A percentile compares a stretch with the other conserved stretches of the same genome.
Conservation (phyloP, 148 eudicot species). For the Suaeda aralocaspica region DNA sequence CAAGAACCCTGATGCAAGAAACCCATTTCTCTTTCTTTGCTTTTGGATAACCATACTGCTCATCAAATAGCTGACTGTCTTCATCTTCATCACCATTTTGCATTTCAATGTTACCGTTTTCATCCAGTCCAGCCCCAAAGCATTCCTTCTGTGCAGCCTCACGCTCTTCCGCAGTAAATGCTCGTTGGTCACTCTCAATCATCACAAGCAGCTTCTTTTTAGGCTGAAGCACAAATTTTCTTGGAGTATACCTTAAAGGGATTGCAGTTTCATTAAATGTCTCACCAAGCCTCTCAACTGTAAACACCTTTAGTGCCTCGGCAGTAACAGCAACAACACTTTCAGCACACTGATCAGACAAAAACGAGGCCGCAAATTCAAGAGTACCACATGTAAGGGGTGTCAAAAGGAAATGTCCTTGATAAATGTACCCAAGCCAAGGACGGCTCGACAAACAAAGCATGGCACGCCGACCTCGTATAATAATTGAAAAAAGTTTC, state of each 20-base stretch:
- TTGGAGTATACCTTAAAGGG: slow-evolving; percentile 90
- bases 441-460: slow-evolving; percentile 97
- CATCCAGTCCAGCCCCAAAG: slow-evolving; percentile 78
- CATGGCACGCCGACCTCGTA: slow-evolving; percentile 91
- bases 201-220: slow-evolving; percentile 68
- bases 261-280: slow-evolving; percentile 87
- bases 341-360: slow-evolving; percentile 98
- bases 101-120: slow-evolving; percentile 74
- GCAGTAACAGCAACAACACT: slow-evolving; percentile 99
- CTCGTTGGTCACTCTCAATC: slow-evolving; percentile 97
- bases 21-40: slow-evolving; percentile 91
- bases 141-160: slow-evolving; percentile 80
- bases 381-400: slow-evolving; percentile 90
- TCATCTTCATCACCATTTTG: slow-evolving; percentile 86
- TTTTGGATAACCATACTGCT: slow-evolving; percentile 94
- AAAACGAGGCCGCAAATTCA: slow-evolving; percentile 94
- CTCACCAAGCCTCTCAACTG: slow-evolving; percentile 94
- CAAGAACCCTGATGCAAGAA: slow-evolving; percentile 94
- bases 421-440: slow-evolving; percentile 98
- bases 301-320: slow-evolving; percentile 82
- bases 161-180: slow-evolving; percentile 85
- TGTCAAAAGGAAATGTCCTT: slow-evolving; percentile 90
- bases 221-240: slow-evolving; percentile 88
- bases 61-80: slow-evolving; percentile 79
- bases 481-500: slow-evolving; percentile 70